Base-by-base conservation (phyloP, 805 yeast genomes). In the Candida boleticola region DNA sequence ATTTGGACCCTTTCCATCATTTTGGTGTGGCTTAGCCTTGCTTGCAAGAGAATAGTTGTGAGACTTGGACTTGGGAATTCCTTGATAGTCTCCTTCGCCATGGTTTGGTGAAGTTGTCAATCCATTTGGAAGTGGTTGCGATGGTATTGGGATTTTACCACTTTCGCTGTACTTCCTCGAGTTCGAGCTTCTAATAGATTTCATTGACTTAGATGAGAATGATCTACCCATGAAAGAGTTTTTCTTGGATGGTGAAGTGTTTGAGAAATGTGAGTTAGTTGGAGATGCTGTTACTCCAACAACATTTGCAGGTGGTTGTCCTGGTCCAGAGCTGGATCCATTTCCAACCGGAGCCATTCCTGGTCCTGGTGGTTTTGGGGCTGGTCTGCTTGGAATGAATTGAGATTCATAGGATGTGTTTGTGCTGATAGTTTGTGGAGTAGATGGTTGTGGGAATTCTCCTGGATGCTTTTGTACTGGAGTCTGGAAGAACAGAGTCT, bases 361-460 rank as follows among this genome's bases (percentile, higher is more conserved):
- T 11, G 50, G 42, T 18, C 64, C 50, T 3, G 74, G 75, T 1
- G 86, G 85, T 51, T 74, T 77, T 25, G 87, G 87, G 0, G 87
- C 85, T 0, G 87, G 86, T 47, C 87, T 68, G 40, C 79, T 74
- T 3, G 86, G 87, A 40, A 81, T 80, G 47, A 74, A 81, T 51
- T 73, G 80, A 21, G 50, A 55, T 41, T 65, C 77, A 49, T 46
- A 58, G 10, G 37, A 31, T 13, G 29, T 26, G 29, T 45, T 57
- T n/a, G 64, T 52, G 17, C 52, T 51, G 20, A 64, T 65, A 6
- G 67, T 42, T 51, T 59, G 51, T 19, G 61, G 60, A 5, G 48
- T 43, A 29, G 33, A 45, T 17, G 37, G n/a, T 16, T 34, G 39
- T 17, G 39, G 31, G 41, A 46, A 35, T 19, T 29, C 26, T n/a